phyloP scores from a whole-genome alignment of 2,329 filamentous ascomycete genomes.

The Botrytis aclada region DNA sequence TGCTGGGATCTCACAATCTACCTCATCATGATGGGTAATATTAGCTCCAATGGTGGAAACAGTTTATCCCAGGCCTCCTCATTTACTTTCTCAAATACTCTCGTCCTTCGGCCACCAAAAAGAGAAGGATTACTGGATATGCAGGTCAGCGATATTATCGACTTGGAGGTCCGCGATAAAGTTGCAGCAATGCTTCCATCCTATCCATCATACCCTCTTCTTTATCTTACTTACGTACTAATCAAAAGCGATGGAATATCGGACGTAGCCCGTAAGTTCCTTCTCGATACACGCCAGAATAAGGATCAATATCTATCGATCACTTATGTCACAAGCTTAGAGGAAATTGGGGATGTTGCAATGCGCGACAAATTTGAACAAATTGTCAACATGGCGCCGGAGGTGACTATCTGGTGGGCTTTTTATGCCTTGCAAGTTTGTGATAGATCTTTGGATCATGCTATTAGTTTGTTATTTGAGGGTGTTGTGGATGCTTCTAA shows the following conservation, averaged over 20 bases:
- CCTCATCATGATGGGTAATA: not conserved
- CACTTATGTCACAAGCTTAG: not conserved
- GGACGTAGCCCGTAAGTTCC: not conserved
- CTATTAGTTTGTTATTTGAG: slow-evolving; percentile 3
- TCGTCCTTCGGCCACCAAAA: not conserved
- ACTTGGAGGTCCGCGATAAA: not conserved
- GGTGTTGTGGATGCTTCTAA: not conserved
- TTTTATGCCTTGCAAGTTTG: slow-evolving; percentile 6
- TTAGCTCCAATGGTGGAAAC: not conserved
- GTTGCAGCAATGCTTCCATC: not conserved
- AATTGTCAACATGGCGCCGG: not conserved
- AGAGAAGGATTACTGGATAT: not conserved
- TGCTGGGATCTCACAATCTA: not conserved
- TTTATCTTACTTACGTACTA: slow-evolving; percentile 3
- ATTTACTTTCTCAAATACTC: not conserved
- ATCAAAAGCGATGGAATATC: not conserved
- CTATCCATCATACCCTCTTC: slow-evolving; percentile 7
- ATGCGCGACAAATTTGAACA: not conserved
- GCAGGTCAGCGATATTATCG: not conserved
- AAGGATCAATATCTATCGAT: not conserved
- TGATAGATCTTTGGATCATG: not conserved
- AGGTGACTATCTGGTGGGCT: slow-evolving; percentile 6
- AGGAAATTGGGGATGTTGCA: not conserved
- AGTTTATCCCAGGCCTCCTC: not conserved
- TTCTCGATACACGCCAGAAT: not conserved